A percentile compares a stretch with the other conserved stretches of the same genome.
Conservation (phyloP, 2,329 filamentous ascomycete genomes). For the Apiospora kogelbergensis region DNA sequence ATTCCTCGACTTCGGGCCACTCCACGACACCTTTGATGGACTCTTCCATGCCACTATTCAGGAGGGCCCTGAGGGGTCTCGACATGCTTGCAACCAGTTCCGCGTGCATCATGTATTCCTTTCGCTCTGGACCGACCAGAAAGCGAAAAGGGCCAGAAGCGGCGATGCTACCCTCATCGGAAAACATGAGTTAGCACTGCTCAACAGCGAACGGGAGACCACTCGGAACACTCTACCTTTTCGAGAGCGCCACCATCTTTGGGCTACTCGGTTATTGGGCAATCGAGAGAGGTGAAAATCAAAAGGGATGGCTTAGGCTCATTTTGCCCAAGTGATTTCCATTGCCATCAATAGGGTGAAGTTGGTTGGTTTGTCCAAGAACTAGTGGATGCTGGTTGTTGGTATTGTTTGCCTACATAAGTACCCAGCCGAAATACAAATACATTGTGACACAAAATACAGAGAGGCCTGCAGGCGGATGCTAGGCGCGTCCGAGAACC, state of each 20-base stretch:
- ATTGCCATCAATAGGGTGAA: no score
- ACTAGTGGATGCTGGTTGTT: neutral
- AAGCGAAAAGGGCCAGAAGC: slow-evolving; percentile 43
- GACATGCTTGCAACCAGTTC: slow-evolving; percentile 43
- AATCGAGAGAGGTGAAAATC: neutral
- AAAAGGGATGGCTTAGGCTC: no score
- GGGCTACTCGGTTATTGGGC: no score
- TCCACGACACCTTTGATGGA: slow-evolving; percentile 39
- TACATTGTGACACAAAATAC: no score
- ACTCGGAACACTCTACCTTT: neutral
- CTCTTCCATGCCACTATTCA: slow-evolving; percentile 45
- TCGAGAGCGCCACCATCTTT: neutral
- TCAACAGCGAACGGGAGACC: neutral
- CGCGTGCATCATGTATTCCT: slow-evolving; percentile 45
- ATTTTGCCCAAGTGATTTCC: no score
- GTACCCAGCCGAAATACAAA: no score
- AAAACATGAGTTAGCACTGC: neutral
- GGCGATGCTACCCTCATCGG: slow-evolving; percentile 33
- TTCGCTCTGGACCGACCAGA: slow-evolving; percentile 43
- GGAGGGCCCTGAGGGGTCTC: slow-evolving; percentile 39
- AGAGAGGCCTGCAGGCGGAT: no score
- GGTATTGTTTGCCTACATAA: neutral
- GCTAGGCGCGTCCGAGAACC: no score
- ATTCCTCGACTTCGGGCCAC: slow-evolving; percentile 45
- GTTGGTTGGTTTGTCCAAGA: neutral